Evolutionary conservation across 768 basidiomycete genomes (phyloP), one percentile per base, ranked within the genome.

Genomic region (Tephrocybe rancida): DNA sequence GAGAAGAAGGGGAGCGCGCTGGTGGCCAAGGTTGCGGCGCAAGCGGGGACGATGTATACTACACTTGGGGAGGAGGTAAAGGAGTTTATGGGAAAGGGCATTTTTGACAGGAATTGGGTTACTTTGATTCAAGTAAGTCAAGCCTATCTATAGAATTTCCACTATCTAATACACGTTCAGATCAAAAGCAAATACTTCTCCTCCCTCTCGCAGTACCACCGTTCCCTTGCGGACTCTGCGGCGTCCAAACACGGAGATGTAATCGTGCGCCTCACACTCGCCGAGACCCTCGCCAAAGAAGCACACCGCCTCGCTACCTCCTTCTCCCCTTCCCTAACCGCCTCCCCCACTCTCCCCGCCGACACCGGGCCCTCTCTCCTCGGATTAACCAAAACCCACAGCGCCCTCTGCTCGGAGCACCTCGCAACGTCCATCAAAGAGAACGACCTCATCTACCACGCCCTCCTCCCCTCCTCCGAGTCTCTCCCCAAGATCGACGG

Each of bases 391-490:
- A 97, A 96, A 67, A 79, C 86, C 0, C 94, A 95, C 58, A 74
- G 87, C 3, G 82, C 88, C 4, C 74, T 95, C 41, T 88, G 89
- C 61, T 75, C 82, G 0, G 94, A 96, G 59, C 84, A 82, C 54
- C 86, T 84, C 65, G 73, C 70, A 48, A 89, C 93, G 57, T 90
- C 90, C 0, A 79, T 82, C 49, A 86, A 90, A 48, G 95, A 97
- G 73, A 98, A 98, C 69, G 96, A 98, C 65, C 83, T 99, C 47
- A 96, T 99, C 59, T 99, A 99, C 74, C 94, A 98, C 65, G 92
- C 92, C 3, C 81, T 95, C 51, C 71, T 94, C 0, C 92, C 94
- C 5, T 73, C 88, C 8, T 78, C 85, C 2, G 91, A 95, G 32
- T 81, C 89, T 0, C 80, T 98, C 1, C 84, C 95, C 0, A 65